Percentiles rank a stretch among this genome's conserved stretches.
Conservation (phyloP, 1,139 yeast species). For the Blastobotrys illinoisensis region DNA sequence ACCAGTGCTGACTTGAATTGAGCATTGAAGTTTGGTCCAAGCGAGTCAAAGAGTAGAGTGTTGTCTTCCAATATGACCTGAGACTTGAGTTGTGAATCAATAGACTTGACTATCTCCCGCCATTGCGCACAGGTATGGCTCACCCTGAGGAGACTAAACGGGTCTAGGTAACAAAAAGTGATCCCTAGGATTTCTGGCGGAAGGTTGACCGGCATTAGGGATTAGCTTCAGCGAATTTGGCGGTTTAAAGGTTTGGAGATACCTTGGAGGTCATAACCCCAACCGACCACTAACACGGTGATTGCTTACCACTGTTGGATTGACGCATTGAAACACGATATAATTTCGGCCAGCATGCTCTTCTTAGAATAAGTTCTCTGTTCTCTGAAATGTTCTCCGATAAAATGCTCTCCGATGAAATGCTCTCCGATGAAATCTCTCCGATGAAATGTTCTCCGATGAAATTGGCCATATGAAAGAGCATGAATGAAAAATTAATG, state of each 20-base stretch:
- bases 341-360: no score
- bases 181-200: neutral
- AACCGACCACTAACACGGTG: no score
- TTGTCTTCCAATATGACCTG: neutral
- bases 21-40: neutral
- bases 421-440: no score
- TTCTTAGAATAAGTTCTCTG: no score
- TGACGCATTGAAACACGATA: no score
- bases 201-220: neutral
- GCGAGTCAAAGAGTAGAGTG: neutral
- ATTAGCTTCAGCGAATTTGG: neutral
- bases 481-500: no score
- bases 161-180: neutral
- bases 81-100: neutral
- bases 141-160: neutral
- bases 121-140: neutral
- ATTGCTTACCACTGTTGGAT: no score
- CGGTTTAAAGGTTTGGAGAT: neutral
- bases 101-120: neutral
- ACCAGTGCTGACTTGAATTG: neutral
- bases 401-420: no score
- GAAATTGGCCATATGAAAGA: no score
- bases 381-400: no score
- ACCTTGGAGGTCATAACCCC: neutral
- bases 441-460: no score